Conservation (phyloP, 345 rosid genomes). For the Psidium guajava region DNA sequence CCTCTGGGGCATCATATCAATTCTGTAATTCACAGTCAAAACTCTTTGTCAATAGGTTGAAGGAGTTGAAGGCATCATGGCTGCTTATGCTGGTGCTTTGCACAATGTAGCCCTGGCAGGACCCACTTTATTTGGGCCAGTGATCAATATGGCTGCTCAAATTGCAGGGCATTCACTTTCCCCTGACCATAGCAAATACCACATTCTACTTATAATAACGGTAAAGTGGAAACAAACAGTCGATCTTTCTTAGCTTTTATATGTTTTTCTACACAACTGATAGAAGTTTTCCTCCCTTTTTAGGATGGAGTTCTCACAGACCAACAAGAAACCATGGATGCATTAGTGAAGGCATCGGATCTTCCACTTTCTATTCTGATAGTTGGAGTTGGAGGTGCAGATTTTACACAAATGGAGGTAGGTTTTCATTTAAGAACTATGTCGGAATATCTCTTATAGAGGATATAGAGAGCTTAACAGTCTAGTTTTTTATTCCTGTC, state of each 20-base stretch:
- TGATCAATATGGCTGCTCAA: conserved; percentile 62
- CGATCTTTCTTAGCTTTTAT: not conserved
- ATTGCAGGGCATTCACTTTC: conserved; percentile 64
- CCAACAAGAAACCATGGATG: conserved; percentile 61
- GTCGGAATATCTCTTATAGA: not conserved
- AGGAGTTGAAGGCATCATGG: conserved; percentile 78
- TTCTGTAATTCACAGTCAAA: not conserved
- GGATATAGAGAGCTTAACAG: not conserved
- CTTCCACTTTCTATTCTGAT: conserved; percentile 84
- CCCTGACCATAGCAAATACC: conserved; percentile 39
- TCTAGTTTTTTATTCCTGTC: not conserved
- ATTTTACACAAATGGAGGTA: conserved; percentile 91
- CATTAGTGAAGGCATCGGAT: conserved; percentile 83
- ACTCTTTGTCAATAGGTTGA: conserved; percentile 39
- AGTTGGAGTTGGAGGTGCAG: conserved; percentile 77
- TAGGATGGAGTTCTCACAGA: conserved; percentile 90
- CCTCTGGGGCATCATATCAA: not conserved
- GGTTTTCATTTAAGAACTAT: not conserved
- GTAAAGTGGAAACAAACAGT: conserved; percentile 8
- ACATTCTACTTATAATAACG: conserved; percentile 53
- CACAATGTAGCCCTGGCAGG: conserved; percentile 84
- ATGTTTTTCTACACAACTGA: not conserved
- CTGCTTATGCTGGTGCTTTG: conserved; percentile 71
- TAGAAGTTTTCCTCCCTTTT: not conserved
- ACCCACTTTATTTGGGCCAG: conserved; percentile 89